Evolutionary conservation across 73 alveolate species (phyloP), one percentile per base, ranked within the genome.

Genomic region (Breviolum minutum): DNA sequence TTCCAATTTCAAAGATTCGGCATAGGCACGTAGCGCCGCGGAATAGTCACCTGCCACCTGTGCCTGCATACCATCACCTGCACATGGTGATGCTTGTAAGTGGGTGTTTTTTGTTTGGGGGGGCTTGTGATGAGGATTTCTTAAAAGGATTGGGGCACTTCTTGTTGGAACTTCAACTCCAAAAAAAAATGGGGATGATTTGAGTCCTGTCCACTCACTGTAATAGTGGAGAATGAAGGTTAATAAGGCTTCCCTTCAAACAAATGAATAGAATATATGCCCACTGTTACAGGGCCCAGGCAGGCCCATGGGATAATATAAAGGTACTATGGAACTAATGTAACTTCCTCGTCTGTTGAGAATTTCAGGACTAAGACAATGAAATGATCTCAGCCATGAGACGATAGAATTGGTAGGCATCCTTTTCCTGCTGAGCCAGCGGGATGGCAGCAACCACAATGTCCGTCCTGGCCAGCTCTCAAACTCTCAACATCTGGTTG

Each of bases 21-120:
- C 99, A 17, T 94, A 94, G 0, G 74, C 63, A 22, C 94, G 92
- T 62, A 94, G 73, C 17, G 99, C 99, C 27, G 84, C 74, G 74
- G 99, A 94, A 62, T 94, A 94, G 80, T 94, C 99, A 40, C 99
- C 99, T 0, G 94, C 80, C 86, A 81, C 94, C 94, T 94, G 98
- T 10, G 98, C 98, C 71, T 80, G 91, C 98, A 92, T 92, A 26
- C 98, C 98, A 62, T 92, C 98, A 48, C 98, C 98, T 92, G 66
- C 14, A 27, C 77, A 48, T 27, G 12, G 77, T 32, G 17, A 13
- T 68, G 77, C 19, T 14, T 14, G 77, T 19, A 68, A 19, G 13
- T 19, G 13, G 13, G 77, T 68, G 77, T n/a, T n/a, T n/a, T 8
- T 30, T n/a, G 6, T 11, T 8, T 77, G n/a, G n/a, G 14, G 62